Percentiles rank a stretch among this genome's conserved stretches.
Evolutionary conservation across 163 green algal species (phyloP).

Genomic region (Volvox carteri): DNA sequence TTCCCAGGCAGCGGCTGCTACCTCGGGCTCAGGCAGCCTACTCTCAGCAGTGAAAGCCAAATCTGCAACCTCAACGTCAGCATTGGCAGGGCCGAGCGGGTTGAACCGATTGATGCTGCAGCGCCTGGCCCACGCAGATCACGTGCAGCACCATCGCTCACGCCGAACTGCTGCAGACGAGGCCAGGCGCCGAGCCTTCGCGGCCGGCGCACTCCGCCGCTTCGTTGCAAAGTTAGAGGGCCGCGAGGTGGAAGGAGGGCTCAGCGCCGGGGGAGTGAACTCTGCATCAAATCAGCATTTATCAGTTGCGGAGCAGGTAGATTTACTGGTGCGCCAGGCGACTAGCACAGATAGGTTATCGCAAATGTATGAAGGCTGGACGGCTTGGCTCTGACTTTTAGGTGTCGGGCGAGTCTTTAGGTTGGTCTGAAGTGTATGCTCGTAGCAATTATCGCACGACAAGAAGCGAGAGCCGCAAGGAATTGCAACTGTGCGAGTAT

Average conservation of each 20-base stretch:
- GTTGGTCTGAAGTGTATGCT: too few species aligned
- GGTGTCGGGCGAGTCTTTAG: too few species aligned
- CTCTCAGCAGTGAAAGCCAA: neutral
- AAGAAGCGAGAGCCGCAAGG: too few species aligned
- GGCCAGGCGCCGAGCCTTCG: conserved; percentile 62
- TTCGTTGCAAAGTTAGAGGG: conserved; percentile 71
- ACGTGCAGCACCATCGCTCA: conserved; percentile 43
- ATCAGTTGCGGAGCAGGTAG: conserved; percentile 70
- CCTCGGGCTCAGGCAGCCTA: neutral
- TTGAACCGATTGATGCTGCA: neutral
- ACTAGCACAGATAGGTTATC: conserved; percentile 76
- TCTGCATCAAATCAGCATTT: conserved; percentile 18
- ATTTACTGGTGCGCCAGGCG: conserved; percentile 75
- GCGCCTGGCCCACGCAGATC: conserved; percentile 13
- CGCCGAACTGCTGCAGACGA: conserved; percentile 53
- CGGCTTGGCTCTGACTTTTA: conserved; percentile 83
- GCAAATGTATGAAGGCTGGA: conserved; percentile 93
- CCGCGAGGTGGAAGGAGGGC: conserved; percentile 13
- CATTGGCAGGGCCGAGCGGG: neutral
- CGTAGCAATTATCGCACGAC: too few species aligned
- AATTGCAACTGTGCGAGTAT: too few species aligned
- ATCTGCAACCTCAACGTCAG: neutral
- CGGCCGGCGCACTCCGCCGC: conserved; percentile 56
- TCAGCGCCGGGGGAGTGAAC: neutral
- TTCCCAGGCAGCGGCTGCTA: neutral